These are phyloP conservation scores for Ustilago loliicola DNA, from an alignment of 1,284 basidiomycete species.

Conservation along the genomic window DNA sequence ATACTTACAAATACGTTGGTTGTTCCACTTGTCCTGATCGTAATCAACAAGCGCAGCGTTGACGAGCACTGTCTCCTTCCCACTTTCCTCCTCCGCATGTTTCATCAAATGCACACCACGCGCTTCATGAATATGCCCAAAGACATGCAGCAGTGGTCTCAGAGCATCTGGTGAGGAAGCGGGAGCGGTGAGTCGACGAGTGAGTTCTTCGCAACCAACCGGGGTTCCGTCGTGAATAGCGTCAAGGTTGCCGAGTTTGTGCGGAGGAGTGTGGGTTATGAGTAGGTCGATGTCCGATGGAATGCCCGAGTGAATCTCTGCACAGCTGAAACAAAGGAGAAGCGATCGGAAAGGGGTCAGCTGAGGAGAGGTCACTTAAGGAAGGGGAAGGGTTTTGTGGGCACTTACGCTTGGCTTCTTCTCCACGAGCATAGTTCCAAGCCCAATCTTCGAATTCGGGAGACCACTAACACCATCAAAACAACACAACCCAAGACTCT, in stretches of 20 bases:
- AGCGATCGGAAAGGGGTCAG: neutral
- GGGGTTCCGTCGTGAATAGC: slow-evolving; percentile 34
- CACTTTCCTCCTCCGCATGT: neutral
- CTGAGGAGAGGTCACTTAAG: neutral
- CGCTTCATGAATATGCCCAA: slow-evolving; percentile 58
- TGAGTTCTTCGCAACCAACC: slow-evolving; percentile 54
- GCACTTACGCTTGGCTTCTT: slow-evolving; percentile 9
- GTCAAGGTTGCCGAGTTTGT: slow-evolving; percentile 34
- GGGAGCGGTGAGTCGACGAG: slow-evolving; percentile 16
- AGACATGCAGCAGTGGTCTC: slow-evolving; percentile 40
- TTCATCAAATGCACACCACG: slow-evolving; percentile 28
- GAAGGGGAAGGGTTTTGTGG: neutral
- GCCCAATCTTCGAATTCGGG: slow-evolving; percentile 53
- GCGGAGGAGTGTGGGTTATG: slow-evolving; percentile 47
- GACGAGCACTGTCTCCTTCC: slow-evolving; percentile 39
- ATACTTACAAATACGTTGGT: slow-evolving; percentile 22
- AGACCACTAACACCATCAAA: slow-evolving; percentile 28
- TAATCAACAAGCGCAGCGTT: slow-evolving; percentile 57
- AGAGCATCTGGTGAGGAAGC: slow-evolving; percentile 9
- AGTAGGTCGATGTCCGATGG: slow-evolving; percentile 40
- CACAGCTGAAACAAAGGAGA: neutral
- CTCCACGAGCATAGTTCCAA: slow-evolving; percentile 49
- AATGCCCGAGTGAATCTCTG: slow-evolving; percentile 23
- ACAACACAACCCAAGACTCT: neutral
- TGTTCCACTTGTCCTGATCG: slow-evolving; percentile 33